Evolutionary conservation across 2,329 filamentous ascomycete species (phyloP), one percentile per base, ranked within the genome.

Genomic region (Penicillium sumatraense): DNA sequence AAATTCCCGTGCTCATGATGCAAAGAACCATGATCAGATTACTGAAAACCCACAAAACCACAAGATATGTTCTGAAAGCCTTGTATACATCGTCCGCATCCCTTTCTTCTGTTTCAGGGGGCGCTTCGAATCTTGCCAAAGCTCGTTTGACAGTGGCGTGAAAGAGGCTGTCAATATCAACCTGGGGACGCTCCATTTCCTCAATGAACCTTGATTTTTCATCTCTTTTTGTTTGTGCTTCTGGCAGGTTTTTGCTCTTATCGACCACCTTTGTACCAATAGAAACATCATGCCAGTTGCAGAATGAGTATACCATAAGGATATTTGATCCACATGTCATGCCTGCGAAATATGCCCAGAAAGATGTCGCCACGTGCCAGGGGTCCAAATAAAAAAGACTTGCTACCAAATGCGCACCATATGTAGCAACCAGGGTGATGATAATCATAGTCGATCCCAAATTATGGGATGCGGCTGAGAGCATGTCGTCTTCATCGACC

Each of bases 241-340:
- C 42, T 5, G 42, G 42, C 16, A 46, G 3, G 16, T 14, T 31
- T 27, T 46, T 46, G 42, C 42, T 46, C 27, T 46, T 46, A 24
- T 46, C 42, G 26, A 46, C 9, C 13, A 31, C 26, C 9, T 46
- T 46, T 21, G 42, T 46, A 16, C 42, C 42, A 18, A 46, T 46
- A 4, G 42, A 46, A 21, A 46, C 42, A n/a, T 46, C 42, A 31
- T 46, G 42, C 42, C 42, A 46, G 42, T 46, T 46, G 42, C 42
- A 46, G 21, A 46, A 46, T 3, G 42, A 9, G 27, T 46, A 46
- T 20, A 46, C 42, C 42, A 46, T 46, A 5, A 46, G n/a, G 10
- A 46, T 46, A 31, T 46, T 46, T 7, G 42, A n/a, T 3, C 24
- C 42, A 21, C 42, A 46, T 1, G 42, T 46, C 11, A 27, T 46